Evolutionary conservation across 2,329 filamentous ascomycete genomes (phyloP).

Genomic region (Colletotrichum spaethianum): DNA sequence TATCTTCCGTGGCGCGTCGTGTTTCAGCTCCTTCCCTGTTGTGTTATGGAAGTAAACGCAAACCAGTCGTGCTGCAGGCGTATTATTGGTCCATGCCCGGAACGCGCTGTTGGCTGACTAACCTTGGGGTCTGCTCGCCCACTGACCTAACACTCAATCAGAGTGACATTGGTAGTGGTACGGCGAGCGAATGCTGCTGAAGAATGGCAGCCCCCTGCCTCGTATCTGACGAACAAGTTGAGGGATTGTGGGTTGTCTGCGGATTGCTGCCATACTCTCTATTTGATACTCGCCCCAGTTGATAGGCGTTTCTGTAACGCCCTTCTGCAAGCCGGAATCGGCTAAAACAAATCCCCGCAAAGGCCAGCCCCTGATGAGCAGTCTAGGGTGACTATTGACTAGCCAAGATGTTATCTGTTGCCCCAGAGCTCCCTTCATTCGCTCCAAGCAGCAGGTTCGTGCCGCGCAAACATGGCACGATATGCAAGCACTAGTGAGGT

Average conservation of each 20-base stretch:
- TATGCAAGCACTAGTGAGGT: slow-evolving; percentile 1
- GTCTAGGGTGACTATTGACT: not conserved
- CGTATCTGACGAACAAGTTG: slow-evolving; percentile 8
- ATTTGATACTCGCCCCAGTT: slow-evolving; percentile 6
- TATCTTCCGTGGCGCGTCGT: no score
- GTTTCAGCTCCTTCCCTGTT: no score
- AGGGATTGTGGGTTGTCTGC: not conserved
- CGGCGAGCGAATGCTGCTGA: not conserved
- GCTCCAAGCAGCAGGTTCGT: slow-evolving; percentile 30
- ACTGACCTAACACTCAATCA: not conserved
- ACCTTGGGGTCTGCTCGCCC: not conserved
- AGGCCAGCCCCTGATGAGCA: slow-evolving; percentile 21
- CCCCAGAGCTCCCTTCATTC: not conserved
- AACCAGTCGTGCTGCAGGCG: not conserved
- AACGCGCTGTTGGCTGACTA: not conserved
- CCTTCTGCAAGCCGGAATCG: slow-evolving; percentile 23
- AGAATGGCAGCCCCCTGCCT: not conserved
- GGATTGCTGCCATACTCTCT: slow-evolving; percentile 24
- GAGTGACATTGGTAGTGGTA: not conserved
- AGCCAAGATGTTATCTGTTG: slow-evolving; percentile 12
- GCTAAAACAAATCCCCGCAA: slow-evolving; percentile 40
- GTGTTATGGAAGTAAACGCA: not conserved
- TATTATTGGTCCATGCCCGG: not conserved
- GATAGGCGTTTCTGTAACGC: slow-evolving; percentile 29
- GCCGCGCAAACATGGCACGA: slow-evolving; percentile 17